A percentile compares a stretch with the other conserved stretches of the same genome.
Evolutionary conservation across 2,329 filamentous ascomycete genomes (phyloP).

Genomic region (Purpureocillium takamizusanense): DNA sequence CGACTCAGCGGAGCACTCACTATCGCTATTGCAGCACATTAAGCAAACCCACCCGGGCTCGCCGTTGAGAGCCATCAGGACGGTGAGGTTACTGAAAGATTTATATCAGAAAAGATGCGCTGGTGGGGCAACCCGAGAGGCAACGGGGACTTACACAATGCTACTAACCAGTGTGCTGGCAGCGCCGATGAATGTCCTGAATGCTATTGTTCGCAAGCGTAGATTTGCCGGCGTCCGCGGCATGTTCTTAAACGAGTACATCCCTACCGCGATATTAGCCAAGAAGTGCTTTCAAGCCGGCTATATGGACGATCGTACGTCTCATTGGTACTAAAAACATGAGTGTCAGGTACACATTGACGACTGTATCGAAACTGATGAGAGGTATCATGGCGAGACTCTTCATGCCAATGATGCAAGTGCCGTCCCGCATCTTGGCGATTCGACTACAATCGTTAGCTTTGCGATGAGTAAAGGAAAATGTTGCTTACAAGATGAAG

Average conservation of each 20-base stretch:
- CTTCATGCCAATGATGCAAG: conserved; percentile 55
- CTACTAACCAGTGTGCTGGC: conserved; percentile 48
- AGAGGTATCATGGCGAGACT: conserved; percentile 50
- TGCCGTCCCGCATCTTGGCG: conserved; percentile 41
- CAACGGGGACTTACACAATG: conserved; percentile 36
- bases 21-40: conserved; percentile 56
- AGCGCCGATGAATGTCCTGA: conserved; percentile 51
- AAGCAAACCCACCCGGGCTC: conserved; percentile 59
- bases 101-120: neutral
- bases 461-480: neutral
- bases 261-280: conserved; percentile 23
- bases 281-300: neutral
- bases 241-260: conserved; percentile 45
- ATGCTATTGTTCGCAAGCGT: conserved; percentile 40
- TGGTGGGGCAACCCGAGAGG: neutral
- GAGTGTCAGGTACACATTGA: conserved; percentile 54
- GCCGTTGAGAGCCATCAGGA: conserved; percentile 48
- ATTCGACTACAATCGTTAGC: conserved; percentile 36
- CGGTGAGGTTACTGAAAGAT: conserved; percentile 41
- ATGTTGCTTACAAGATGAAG: conserved; percentile 44
- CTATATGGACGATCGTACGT: conserved; percentile 21
- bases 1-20: conserved; percentile 11
- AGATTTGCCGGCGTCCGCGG: conserved; percentile 29
- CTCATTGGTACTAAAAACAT: conserved; percentile 54
- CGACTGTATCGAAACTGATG: conserved; percentile 49